These are phyloP conservation scores for Podospora sp. DNA, from an alignment of 495 filamentous ascomycete genomes.

Conservation along the genomic window DNA sequence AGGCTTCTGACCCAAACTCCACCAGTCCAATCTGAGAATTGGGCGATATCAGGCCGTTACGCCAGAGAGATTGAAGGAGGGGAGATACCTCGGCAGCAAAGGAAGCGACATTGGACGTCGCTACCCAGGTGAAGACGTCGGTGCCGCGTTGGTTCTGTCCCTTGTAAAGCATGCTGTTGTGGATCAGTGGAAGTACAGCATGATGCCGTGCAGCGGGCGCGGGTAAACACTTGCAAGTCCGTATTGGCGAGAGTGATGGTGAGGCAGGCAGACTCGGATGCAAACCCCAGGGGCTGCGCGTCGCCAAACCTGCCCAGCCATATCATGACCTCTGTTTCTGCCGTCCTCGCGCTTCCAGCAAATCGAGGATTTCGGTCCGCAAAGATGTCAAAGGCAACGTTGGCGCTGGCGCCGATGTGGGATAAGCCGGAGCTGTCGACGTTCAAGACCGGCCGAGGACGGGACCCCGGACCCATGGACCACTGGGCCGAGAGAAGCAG, in stretches of 20 bases:
- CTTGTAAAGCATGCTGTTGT: slow-evolving; percentile 29
- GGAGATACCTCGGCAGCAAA: slow-evolving; percentile 35
- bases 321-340: slow-evolving; percentile 39
- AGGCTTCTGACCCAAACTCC: slow-evolving; percentile 34
- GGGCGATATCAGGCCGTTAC: slow-evolving; percentile 29
- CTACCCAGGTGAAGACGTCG: slow-evolving; percentile 33
- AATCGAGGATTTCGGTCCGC: slow-evolving; percentile 28
- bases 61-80: slow-evolving; percentile 34
- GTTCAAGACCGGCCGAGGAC: slow-evolving; percentile 19
- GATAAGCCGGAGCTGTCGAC: slow-evolving; percentile 28
- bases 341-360: slow-evolving; percentile 26
- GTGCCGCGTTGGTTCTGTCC: slow-evolving; percentile 35
- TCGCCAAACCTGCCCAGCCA: slow-evolving; percentile 33
- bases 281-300: slow-evolving; percentile 31
- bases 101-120: slow-evolving; percentile 21
- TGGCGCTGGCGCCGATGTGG: slow-evolving; percentile 25
- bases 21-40: slow-evolving; percentile 30
- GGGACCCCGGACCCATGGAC: slow-evolving; percentile 37
- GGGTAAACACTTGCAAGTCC: slow-evolving; percentile 28
- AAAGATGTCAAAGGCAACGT: slow-evolving; percentile 40
- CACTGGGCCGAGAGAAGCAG: slow-evolving; percentile 30
- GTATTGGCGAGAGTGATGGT: slow-evolving; percentile 20
- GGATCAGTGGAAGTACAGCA: slow-evolving; percentile 18
- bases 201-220: neutral
- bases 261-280: slow-evolving; percentile 12